A percentile compares a stretch with the other conserved stretches of the same genome.
Evolutionary conservation across 352 stramenopile genomes (phyloP).

Genomic region (Phytopythium kandeliae): DNA sequence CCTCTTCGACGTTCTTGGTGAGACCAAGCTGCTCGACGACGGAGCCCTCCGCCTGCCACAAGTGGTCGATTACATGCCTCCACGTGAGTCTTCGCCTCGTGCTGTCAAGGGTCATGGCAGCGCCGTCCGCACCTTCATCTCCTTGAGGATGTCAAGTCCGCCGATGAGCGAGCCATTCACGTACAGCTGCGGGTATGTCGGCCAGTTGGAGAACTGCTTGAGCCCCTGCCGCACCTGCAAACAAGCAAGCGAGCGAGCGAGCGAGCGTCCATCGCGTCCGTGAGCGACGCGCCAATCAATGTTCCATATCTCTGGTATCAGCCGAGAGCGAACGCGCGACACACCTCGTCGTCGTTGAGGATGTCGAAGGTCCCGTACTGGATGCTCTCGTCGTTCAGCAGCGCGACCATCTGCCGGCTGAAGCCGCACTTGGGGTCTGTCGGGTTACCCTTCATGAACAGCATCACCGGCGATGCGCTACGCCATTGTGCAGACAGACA

Average conservation of each 20-base stretch:
- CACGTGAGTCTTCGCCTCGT: too few relatives aligned
- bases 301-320: too few relatives aligned
- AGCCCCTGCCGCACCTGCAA: slow-evolving; percentile 89
- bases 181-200: slow-evolving; percentile 98
- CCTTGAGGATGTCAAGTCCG: slow-evolving; percentile 96
- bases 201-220: slow-evolving; percentile 97
- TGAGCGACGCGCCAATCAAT: neutral
- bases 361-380: slow-evolving; percentile 97
- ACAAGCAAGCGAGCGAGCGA: too few relatives aligned
- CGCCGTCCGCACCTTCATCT: slow-evolving; percentile 92
- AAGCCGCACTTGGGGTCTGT: slow-evolving; percentile 95
- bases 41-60: slow-evolving; percentile 39
- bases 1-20: slow-evolving; percentile 62
- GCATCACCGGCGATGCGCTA: slow-evolving; percentile 89
- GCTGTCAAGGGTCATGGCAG: too few relatives aligned
- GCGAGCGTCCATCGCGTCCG: slow-evolving; percentile 14
- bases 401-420: slow-evolving; percentile 90
- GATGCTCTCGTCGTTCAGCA: slow-evolving; percentile 91
- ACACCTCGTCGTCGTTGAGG: slow-evolving; percentile 90
- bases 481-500: too few relatives aligned
- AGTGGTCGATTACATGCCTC: neutral
- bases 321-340: too few relatives aligned
- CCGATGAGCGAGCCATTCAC: slow-evolving; percentile 96
- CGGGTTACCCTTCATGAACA: slow-evolving; percentile 99
- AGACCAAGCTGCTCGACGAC: slow-evolving; percentile 76